Evolutionary conservation across 1,284 basidiomycete genomes (phyloP), one percentile per base, ranked within the genome.

Genomic region (Tilletia indica): DNA sequence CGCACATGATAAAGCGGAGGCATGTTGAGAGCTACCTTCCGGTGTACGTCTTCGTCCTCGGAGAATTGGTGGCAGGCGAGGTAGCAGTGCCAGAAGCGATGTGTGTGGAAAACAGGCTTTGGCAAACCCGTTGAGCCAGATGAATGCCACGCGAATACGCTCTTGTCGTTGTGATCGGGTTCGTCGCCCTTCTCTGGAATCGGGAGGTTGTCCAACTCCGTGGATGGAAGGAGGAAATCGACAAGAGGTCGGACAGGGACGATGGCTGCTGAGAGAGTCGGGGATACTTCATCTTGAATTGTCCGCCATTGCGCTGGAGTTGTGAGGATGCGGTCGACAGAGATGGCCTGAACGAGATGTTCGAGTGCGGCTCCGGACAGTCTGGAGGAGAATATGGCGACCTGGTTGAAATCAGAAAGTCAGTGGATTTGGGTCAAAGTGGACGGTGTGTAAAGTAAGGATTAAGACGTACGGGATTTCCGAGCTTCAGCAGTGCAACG

Each of bases 71-170:
- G 61, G n/a, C 34, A 38, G 34, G 25, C 61, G 6, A 39, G 34
- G 61, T 64, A 64, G 8, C 48, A 45, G 34, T 47, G 58, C 31
- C 31, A 45, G 21, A 6, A 51, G n/a, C 47, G 66, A 11, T 51
- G 51, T 4, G 34, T 45, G 42, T 66, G 66, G 61, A 34, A 36
- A 19, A 70, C 38, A 21, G 58, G 54, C 42, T 70, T 70, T 8
- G 69, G 69, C 0, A 66, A 38, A 14, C 36, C 48, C 16, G 69
- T 70, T 1, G 58, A 45, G 3, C 69, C 69, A 16, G 58, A 66
- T 36, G 63, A 66, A 39, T 70, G 69, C 4, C 25, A 56, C 16
- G 38, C 19, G 19, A 47, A n/a, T 21, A 45, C 42, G 1, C 34
- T 34, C 54, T 6, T 12, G 34, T 70, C 67, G 61, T 64, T 64